Base-by-base conservation (phyloP, 768 basidiomycete species). In the Kwoniella heveanensis region DNA sequence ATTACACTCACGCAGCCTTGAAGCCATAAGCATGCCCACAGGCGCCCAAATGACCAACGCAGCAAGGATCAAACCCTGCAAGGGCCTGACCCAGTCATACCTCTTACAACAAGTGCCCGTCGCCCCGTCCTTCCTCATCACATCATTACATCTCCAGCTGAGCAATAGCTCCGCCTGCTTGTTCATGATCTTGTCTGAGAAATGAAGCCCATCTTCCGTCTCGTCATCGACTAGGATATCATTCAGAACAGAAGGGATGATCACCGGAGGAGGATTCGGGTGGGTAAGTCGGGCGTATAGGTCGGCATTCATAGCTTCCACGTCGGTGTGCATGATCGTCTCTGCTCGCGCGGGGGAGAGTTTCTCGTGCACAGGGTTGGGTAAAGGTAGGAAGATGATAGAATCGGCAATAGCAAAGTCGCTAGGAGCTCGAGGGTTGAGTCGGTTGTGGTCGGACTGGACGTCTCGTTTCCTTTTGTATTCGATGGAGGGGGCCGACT, bases 241-340 rank as follows among this genome's bases (percentile, higher is more conserved):
- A 79, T 96, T 96, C 81, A 95, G 91, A 1, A 88, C 90, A 26
- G 85, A 82, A 6, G 91, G 90, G 26, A 93, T 81, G 12, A 86
- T 83, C 30, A 90, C 82, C 5, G 78, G 78, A 2, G 77, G 76
- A 37, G 71, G 75, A 53, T 69, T 65, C n/a, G 72, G 59, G 55
- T 69, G 77, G n/a, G 64, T 62, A 22, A 90, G 84, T 56, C 89
- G 86, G 73, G 90, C 89, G 64, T 83, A 83, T 54, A 93, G 83
- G 76, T 90, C 88, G 2, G 89, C 88, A 78, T 96, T 95, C 91
- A 96, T 93, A 44, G 89, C 90, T 70, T 91, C 88, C 59, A 94
- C 88, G 72, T 93, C 90, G 15, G 88, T 85, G 25, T 86, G 83
- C 60, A 85, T 85, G 83, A 96, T 89, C 10, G 87, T 88, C 26